Percentiles rank a stretch among this genome's conserved stretches.
These are phyloP conservation scores for Dactylonectria macrodidyma DNA, from an alignment of 2,329 filamentous ascomycete species.

Conservation along the genomic window DNA sequence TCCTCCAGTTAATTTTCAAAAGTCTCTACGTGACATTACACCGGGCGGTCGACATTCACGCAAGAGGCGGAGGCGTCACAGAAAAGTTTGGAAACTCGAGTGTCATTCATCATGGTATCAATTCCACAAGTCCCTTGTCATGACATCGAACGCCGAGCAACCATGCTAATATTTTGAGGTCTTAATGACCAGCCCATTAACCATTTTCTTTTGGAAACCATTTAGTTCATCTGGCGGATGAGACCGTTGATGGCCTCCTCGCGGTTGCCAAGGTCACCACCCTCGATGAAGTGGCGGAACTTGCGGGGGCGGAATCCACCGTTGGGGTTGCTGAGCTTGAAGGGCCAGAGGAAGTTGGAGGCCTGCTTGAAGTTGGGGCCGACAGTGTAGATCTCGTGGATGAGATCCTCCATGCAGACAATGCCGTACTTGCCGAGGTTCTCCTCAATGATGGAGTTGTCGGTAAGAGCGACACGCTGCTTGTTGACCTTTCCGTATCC, in stretches of 20 bases:
- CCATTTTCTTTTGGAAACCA: constrained; percentile 33
- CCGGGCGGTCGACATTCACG: neutral
- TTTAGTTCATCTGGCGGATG: constrained; percentile 98
- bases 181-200: constrained; percentile 48
- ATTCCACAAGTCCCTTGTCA: constrained; percentile 56
- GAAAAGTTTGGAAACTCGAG: constrained; percentile 52
- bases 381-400: constrained; percentile 99
- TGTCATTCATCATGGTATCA: constrained; percentile 60
- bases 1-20: constrained; percentile 22
- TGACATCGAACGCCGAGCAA: constrained; percentile 59
- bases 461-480: constrained; percentile 95
- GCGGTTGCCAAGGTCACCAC: constrained; percentile 98
- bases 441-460: constrained; percentile 98
- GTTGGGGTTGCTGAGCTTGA: constrained; percentile 99
- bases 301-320: constrained; percentile 97
- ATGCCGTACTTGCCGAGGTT: constrained; percentile 98
- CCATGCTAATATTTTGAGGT: constrained; percentile 54
- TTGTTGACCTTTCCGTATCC: constrained; percentile 99
- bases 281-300: constrained; percentile 99
- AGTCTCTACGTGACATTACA: neutral
- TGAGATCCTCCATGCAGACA: constrained; percentile 98
- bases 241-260: constrained; percentile 98
- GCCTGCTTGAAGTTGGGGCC: constrained; percentile 99
- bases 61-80: constrained; percentile 38
- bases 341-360: constrained; percentile 99